Conservation (phyloP, 2,329 filamentous ascomycete species). For the Tothia fuscella region DNA sequence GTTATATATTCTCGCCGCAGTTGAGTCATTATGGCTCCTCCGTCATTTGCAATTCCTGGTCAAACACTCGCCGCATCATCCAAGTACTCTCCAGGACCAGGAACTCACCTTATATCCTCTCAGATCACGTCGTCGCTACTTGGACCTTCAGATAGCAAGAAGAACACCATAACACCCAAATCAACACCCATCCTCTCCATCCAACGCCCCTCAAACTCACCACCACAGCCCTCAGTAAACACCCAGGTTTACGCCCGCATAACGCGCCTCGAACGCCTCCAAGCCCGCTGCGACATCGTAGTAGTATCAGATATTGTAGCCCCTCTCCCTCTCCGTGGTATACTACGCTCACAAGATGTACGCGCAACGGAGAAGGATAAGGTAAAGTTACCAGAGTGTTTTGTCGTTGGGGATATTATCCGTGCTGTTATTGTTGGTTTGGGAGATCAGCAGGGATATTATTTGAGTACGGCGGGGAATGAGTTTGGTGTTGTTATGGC, state of each 20-base stretch:
- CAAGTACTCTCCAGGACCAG: constrained; percentile 61
- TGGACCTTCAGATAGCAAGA: constrained; percentile 41
- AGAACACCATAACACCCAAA: constrained; percentile 44
- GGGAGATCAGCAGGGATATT: constrained; percentile 91
- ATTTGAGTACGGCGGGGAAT: constrained; percentile 83
- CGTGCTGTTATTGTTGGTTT: constrained; percentile 69
- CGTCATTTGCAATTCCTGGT: constrained; percentile 51
- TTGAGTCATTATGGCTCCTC: constrained; percentile 4
- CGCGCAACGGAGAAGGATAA: constrained; percentile 92
- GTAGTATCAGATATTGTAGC: constrained; percentile 41
- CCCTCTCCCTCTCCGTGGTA: constrained; percentile 51
- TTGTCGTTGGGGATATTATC: constrained; percentile 86
- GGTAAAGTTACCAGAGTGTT: constrained; percentile 81
- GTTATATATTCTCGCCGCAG: too few relatives aligned
- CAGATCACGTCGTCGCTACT: constrained; percentile 73
- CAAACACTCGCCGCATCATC: constrained; percentile 59
- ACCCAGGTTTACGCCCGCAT: constrained; percentile 75
- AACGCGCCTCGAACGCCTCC: constrained; percentile 70
- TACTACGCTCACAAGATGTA: constrained; percentile 83
- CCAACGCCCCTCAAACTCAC: constrained; percentile 23
- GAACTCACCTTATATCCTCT: constrained; percentile 64
- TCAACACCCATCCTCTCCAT: constrained; percentile 31
- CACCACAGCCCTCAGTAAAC: constrained; percentile 58
- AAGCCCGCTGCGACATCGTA: constrained; percentile 77
- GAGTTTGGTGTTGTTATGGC: constrained; percentile 91